Evolutionary conservation across 73 alveolate genomes (phyloP), one percentile per base, ranked within the genome.

Genomic region (Urostyla sp.): DNA sequence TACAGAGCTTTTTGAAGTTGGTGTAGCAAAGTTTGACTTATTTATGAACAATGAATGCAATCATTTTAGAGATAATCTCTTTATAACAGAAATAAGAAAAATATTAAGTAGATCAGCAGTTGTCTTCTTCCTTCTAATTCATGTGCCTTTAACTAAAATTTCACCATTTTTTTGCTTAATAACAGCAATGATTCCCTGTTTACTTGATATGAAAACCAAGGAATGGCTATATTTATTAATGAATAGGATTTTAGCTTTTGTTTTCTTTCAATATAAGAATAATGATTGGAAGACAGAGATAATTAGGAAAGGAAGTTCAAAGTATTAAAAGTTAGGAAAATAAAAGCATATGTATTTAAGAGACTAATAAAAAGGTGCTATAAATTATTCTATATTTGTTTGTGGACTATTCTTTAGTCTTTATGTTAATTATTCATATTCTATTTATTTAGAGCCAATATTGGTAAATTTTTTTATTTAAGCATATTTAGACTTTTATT

Each of bases 31-130:
- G 30, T 69, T 69, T 30, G 83, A 69, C 36, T 40, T 37, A 26
- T 69, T 69, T 30, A 24, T 49, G 38, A 7, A 46, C 10, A 59
- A 69, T 10, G 11, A 69, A 28, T 69, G 83, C 40, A 20, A n/a
- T 21, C 83, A 69, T 49, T 69, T 69, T 23, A 27, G 31, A 44
- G 83, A 69, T 48, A 40, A 18, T 18, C 72, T 46, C 34, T 69
- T 46, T 30, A 69, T 69, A 69, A 49, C 44, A 32, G 72, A 46
- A 24, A 46, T 44, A 54, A 69, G 83, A 30, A 46, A 27, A 20
- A 69, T 69, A n/a, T 24, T 46, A 55, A 69, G 30, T 49, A 27
- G 40, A 6, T 69, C 83, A 28, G 69, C 83, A 15, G 4, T 69
- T 1, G 24, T 49, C 40, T 69, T 69, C 58, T 69, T 69, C 69